A percentile compares a stretch with the other conserved stretches of the same genome.
phyloP scores from a whole-genome alignment of 2,329 filamentous ascomycete genomes.

The Periconia digitata region DNA sequence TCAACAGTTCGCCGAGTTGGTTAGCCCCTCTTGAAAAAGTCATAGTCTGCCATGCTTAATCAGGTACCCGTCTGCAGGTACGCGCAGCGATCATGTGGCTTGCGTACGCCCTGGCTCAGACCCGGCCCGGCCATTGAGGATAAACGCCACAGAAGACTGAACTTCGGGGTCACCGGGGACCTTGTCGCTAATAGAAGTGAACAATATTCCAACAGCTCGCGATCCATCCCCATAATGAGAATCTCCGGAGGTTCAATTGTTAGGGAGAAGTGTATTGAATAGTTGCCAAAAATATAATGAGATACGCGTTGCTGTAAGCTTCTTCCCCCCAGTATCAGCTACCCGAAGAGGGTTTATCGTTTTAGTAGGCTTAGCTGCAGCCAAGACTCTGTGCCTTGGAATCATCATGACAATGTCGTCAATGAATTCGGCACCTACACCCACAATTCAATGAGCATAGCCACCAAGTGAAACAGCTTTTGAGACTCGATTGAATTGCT shows the following conservation, averaged over 20 bases:
- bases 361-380: conserved; percentile 1
- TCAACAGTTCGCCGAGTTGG: not conserved
- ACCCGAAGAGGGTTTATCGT: not conserved
- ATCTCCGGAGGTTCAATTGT: not conserved
- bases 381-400: not conserved
- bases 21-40: conserved; percentile 4
- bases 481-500: conserved; percentile 3
- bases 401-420: not conserved
- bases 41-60: conserved; percentile 2
- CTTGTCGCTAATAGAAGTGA: not conserved
- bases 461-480: conserved; percentile 3
- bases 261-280: not conserved
- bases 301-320: not conserved
- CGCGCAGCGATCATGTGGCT: conserved; percentile 30
- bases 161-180: conserved; percentile 27
- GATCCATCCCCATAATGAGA: not conserved
- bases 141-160: conserved; percentile 24
- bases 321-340: not conserved
- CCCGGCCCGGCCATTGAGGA: conserved; percentile 16
- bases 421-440: not conserved
- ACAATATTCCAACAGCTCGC: not conserved
- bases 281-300: not conserved
- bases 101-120: conserved; percentile 16
- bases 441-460: not conserved
- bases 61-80: conserved; percentile 34